Percentiles rank a stretch among this genome's conserved stretches.
Conservation (phyloP, 768 basidiomycete genomes). For the Pluteus cervinus region DNA sequence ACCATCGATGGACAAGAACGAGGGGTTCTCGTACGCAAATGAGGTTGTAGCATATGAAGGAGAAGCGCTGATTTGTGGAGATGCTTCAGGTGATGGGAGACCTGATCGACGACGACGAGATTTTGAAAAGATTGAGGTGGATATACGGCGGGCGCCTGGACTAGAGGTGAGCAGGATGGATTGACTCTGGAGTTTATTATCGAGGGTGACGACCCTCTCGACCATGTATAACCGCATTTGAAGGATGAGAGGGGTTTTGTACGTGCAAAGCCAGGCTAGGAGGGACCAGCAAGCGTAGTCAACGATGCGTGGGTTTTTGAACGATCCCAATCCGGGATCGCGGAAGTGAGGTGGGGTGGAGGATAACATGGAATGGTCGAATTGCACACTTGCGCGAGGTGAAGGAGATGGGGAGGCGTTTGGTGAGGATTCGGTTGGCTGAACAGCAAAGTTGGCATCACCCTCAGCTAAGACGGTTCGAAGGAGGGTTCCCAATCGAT, state of each 20-base stretch:
- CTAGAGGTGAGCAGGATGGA: constrained; percentile 14
- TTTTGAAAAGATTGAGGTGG: constrained; percentile 53
- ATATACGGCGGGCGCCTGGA: constrained; percentile 33
- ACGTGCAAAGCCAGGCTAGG: constrained; percentile 58
- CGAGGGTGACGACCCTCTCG: constrained; percentile 53
- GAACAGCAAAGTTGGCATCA: constrained; percentile 55
- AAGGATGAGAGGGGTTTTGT: constrained; percentile 54
- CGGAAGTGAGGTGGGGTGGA: constrained; percentile 20
- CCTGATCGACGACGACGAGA: constrained; percentile 40
- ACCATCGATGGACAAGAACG: constrained; percentile 9
- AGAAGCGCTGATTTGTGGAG: constrained; percentile 32
- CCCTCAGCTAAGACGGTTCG: constrained; percentile 49
- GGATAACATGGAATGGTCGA: constrained; percentile 24
- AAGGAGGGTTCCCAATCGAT: constrained; percentile 49
- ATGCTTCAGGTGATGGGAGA: constrained; percentile 39
- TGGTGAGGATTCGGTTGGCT: constrained; percentile 33
- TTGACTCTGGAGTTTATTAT: constrained; percentile 40
- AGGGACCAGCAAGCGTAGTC: constrained; percentile 74
- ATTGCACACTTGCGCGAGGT: constrained; percentile 39
- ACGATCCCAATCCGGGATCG: constrained; percentile 16
- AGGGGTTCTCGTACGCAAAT: constrained; percentile 3
- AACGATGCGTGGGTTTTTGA: constrained; percentile 46
- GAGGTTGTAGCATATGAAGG: constrained; percentile 21
- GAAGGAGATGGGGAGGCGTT: constrained; percentile 47
- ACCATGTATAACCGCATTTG: constrained; percentile 63